Conservation (phyloP, 257 asterid species). For the Nicotiana sylvestris region DNA sequence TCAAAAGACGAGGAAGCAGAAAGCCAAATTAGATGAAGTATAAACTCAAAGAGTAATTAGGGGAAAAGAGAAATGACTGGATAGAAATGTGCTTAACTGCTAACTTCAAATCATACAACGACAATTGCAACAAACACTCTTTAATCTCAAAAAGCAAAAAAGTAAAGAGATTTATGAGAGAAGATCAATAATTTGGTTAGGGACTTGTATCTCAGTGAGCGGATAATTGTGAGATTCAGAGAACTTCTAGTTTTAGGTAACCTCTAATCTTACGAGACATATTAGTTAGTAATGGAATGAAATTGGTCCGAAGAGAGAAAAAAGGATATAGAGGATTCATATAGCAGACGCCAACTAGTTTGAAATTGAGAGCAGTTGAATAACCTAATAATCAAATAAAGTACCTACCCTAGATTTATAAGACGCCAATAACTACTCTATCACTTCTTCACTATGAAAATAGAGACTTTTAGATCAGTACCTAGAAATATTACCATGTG, state of each 20-base stretch:
- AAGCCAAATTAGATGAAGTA: not conserved
- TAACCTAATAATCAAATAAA: not conserved
- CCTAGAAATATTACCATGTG: not conserved
- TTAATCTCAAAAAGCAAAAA: not conserved
- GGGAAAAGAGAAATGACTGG: not conserved
- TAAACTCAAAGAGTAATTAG: constrained; percentile 3
- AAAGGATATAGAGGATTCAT: not conserved
- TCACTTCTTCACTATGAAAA: not conserved
- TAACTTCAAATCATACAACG: not conserved
- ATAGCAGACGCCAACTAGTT: not conserved
- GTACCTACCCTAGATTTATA: not conserved
- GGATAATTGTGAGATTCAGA: not conserved
- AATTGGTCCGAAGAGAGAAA: not conserved
- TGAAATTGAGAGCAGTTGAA: not conserved
- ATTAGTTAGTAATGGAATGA: not conserved
- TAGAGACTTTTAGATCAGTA: not conserved
- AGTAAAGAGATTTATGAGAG: not conserved
- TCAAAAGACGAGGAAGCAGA: not conserved
- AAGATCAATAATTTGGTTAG: not conserved
- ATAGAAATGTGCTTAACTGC: not conserved
- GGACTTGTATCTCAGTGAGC: not conserved
- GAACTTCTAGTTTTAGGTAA: not conserved
- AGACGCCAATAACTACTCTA: not conserved
- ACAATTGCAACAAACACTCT: not conserved
- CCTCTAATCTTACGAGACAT: not conserved